Percentiles rank a stretch among this genome's conserved stretches.
phyloP scores from a whole-genome alignment of 805 yeast species.

The Candida rishiriensis region DNA sequence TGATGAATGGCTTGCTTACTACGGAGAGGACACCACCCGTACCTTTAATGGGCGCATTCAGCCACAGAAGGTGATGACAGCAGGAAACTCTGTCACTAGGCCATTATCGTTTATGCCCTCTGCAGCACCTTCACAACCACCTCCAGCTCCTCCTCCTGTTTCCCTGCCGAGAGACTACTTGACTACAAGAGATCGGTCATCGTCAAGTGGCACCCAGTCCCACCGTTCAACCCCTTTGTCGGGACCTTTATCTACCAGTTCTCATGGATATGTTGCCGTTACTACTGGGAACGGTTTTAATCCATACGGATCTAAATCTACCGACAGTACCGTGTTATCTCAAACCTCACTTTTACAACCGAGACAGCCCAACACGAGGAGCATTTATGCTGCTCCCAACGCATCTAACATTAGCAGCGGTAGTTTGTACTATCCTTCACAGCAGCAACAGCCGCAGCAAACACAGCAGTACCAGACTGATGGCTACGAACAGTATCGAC shows the following conservation, averaged over 20 bases:
- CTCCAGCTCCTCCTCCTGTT: background rate
- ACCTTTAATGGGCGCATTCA: constrained; percentile 11
- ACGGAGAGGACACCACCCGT: constrained; percentile 23
- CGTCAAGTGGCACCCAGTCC: background rate
- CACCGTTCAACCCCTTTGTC: too few relatives aligned
- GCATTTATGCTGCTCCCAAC: background rate
- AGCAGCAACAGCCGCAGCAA: background rate
- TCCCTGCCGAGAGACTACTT: background rate
- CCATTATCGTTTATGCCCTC: too few relatives aligned
- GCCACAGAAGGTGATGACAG: background rate
- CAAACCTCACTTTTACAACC: too few relatives aligned
- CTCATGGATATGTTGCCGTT: too few relatives aligned
- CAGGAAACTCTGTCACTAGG: too few relatives aligned
- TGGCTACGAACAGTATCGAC: too few relatives aligned
- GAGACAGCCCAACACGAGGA: too few relatives aligned
- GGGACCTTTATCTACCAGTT: too few relatives aligned
- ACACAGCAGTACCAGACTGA: background rate
- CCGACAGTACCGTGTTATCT: too few relatives aligned
- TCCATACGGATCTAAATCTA: background rate
- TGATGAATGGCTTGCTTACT: constrained; percentile 37
- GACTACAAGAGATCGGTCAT: background rate
- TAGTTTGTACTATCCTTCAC: background rate
- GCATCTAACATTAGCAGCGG: background rate
- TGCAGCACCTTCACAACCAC: too few relatives aligned
- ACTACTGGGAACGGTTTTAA: background rate